phyloP scores from a whole-genome alignment of 2,329 filamentous ascomycete genomes.

The Arthroderma uncinatum region DNA sequence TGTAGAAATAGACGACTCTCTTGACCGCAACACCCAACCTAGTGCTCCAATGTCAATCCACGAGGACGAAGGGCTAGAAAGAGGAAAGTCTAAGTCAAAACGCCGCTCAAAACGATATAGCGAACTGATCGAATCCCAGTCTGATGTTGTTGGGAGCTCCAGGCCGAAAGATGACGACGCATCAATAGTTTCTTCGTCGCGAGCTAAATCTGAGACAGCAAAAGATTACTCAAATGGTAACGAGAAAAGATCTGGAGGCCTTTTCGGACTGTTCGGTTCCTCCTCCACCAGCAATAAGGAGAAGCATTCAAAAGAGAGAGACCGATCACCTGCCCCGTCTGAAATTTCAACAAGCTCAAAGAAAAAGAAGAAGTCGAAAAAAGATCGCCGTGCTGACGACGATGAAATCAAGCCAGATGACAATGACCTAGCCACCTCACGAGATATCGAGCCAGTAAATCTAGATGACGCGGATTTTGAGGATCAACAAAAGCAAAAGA shows the following conservation, averaged over 20 bases:
- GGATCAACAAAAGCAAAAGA: constrained; percentile 17
- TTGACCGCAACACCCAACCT: neutral
- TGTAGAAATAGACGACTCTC: neutral
- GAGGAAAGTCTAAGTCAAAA: constrained; percentile 19
- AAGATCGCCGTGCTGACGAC: constrained; percentile 36
- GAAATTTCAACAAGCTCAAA: constrained; percentile 32
- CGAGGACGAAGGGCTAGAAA: constrained; percentile 18
- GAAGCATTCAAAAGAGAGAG: neutral
- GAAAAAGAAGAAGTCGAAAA: constrained; percentile 35
- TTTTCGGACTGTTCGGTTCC: constrained; percentile 26
- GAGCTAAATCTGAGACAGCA: constrained; percentile 22
- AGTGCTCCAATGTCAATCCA: constrained; percentile 12
- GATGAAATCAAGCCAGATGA: constrained; percentile 40
- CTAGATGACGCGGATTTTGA: constrained; percentile 24
- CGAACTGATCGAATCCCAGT: constrained; percentile 19
- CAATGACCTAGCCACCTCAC: constrained; percentile 39
- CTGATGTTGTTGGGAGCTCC: constrained; percentile 13
- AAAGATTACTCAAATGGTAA: constrained; percentile 11
- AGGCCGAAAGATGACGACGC: constrained; percentile 24
- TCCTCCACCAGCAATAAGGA: constrained; percentile 17
- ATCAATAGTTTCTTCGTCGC: constrained; percentile 26
- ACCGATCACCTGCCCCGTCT: neutral
- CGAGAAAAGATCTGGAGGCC: constrained; percentile 25
- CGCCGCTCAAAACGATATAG: constrained; percentile 19
- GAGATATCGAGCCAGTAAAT: constrained; percentile 33